Base-by-base conservation (phyloP, 306 rosid genomes). In the Cicer bijugum region DNA sequence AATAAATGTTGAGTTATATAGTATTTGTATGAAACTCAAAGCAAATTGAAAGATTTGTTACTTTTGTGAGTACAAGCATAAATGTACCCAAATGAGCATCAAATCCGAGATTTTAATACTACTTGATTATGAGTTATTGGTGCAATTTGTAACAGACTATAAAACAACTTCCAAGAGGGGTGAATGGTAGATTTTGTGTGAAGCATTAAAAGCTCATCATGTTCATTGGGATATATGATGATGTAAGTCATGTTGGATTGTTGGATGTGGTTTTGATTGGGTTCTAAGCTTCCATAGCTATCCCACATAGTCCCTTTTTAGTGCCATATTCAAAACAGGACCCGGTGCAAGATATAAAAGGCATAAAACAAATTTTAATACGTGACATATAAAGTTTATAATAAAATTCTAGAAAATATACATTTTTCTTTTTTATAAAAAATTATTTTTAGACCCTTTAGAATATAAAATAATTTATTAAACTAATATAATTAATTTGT, bases 31-130 rank as follows among this genome's bases (percentile, higher is more conserved):
- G 45, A 35, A 60, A 50, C 11, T 67, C 7, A 9, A 48, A n/a
- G 23, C 48, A 74, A 69, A 43, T 58, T 57, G 73, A 68, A 72
- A 62, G 9, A 11, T 35, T 76, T 79, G 59, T 75, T 83, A 59
- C 15, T 3, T 3, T 4, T 46, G n/a, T 75, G 55, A 69, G 9
- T 40, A 68, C 6, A 16, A 51, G 47, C 35, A 43, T 12, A 53
- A 74, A 67, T 56, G 64, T 69, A 20, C 23, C n/a, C 28, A 44
- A 73, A 83, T 19, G 6, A 20, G n/a, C n/a, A n/a, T n/a, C n/a
- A n/a, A n/a, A n/a, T n/a, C 3, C 39, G 11, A 11, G 50, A 59
- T 75, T 57, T 45, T 10, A 48, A 15, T 12, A 33, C 23, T 47
- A 57, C 46, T 15, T 15, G 52, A 70, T 57, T 66, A 76, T 44